Evolutionary conservation across 2,329 filamentous ascomycete genomes (phyloP), one percentile per base, ranked within the genome.

Genomic region (Colletotrichum magnum): DNA sequence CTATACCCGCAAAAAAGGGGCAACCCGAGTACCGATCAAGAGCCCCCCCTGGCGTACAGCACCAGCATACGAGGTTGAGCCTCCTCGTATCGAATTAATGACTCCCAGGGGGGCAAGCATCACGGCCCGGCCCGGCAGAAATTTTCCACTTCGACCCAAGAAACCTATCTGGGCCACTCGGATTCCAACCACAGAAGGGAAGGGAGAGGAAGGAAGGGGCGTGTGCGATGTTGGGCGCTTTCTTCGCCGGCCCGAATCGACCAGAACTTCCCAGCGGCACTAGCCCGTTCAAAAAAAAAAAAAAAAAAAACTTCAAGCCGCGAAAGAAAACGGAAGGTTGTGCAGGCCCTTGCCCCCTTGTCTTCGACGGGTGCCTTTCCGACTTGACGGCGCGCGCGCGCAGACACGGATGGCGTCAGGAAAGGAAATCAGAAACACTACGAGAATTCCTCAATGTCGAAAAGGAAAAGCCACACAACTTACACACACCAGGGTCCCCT

Each of bases 101-200:
- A 36, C 32, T 36, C 7, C 4, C 48, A 18, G 45, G 24, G 24
- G 10, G 21, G 10, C 9, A 28, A 52, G 28, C 9, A 45, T 41
- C 54, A 58, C 56, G 56, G 56, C 56, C 39, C 56, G 56, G 41
- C 39, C 56, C 56, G 56, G 56, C 12, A 48, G 16, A 45, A 9
- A 26, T 12, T 15, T 18, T 26, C 24, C 56, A 16, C 39, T 58
- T 36, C 32, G 24, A 28, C 9, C 54, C 7, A 32, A 58, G 26
- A 12, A 15, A 52, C 12, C 21, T 24, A 26, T 16, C 39, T 36
- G 41, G 47, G 15, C 56, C 41, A 58, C 41, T 58, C 56, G 56
- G 41, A 58, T 58, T 48, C 10, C 39, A 47, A 26, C 56, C 56
- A 32, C 15, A 5, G 24, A 15, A n/a, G 10, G 51, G 1, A 32